Evolutionary conservation across 2,329 filamentous ascomycete species (phyloP).

Genomic region (Diaporthe caulivora): DNA sequence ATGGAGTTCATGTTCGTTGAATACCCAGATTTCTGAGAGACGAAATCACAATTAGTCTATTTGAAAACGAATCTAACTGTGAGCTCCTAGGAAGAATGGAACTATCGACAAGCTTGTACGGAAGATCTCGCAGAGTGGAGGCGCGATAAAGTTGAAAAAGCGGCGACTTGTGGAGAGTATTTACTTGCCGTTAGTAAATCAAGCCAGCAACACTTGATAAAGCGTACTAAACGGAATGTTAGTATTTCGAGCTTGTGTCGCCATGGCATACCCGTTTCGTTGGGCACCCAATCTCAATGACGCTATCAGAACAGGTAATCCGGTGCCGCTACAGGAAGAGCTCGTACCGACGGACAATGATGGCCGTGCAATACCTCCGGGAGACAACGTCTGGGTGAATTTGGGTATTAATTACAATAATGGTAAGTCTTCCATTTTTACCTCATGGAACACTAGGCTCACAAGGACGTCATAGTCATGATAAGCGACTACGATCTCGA

Average conservation of each 20-base stretch:
- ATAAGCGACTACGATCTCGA: background rate
- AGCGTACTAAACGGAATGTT: background rate
- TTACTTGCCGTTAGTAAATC: background rate
- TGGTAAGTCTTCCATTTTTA: background rate
- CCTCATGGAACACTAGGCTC: background rate
- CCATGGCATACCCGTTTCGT: background rate
- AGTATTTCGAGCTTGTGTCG: slow-evolving; percentile 17
- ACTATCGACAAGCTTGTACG: slow-evolving; percentile 5
- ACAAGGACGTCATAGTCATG: background rate
- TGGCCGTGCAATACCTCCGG: background rate
- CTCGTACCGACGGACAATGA: background rate
- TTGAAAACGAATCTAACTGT: background rate
- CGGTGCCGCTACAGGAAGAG: background rate
- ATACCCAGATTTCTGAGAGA: background rate
- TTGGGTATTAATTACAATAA: background rate
- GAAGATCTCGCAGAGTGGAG: background rate
- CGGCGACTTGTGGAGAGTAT: background rate
- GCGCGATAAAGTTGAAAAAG: background rate
- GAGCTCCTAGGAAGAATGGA: background rate
- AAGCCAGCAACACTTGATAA: background rate
- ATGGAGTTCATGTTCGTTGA: slow-evolving; percentile 6
- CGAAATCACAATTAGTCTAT: no score
- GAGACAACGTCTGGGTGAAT: background rate
- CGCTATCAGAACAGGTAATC: background rate
- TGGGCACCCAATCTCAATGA: background rate